Conservation (phyloP, 2,329 filamentous ascomycete genomes). For the Torrubiella hemipterigena region DNA sequence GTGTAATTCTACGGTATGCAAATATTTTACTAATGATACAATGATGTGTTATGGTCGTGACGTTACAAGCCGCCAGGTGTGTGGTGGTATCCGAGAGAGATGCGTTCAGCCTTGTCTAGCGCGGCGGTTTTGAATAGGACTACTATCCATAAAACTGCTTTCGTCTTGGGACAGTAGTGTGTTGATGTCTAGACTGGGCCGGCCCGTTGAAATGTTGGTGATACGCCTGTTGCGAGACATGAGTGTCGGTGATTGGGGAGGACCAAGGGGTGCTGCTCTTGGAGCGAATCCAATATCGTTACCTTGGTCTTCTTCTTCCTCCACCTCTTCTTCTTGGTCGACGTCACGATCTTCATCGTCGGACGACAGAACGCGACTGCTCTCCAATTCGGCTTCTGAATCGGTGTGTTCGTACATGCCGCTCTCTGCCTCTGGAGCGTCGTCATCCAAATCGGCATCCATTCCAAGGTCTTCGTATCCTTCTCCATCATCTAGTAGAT, state of each 20-base stretch:
- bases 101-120: too few species aligned
- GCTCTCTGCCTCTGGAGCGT: constrained; percentile 53
- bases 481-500: constrained; percentile 13
- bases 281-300: constrained; percentile 27
- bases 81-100: too few species aligned
- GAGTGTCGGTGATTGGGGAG: constrained; percentile 25
- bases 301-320: constrained; percentile 11
- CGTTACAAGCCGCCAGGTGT: too few species aligned
- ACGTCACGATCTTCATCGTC: constrained; percentile 9
- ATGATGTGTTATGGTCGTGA: too few species aligned
- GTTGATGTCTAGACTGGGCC: constrained; percentile 44
- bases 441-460: constrained; percentile 60
- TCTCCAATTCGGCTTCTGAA: constrained; percentile 52
- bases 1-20: too few species aligned
- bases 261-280: constrained; percentile 18
- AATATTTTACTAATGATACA: too few species aligned
- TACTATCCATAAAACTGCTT: constrained; percentile 44
- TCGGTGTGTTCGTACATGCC: constrained; percentile 68
- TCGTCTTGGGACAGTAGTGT: constrained; percentile 43
- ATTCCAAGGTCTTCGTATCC: constrained; percentile 12
- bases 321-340: constrained; percentile 9
- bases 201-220: constrained; percentile 2
- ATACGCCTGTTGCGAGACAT: constrained; percentile 13
- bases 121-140: constrained; percentile 32
- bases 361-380: constrained; percentile 22